These are phyloP conservation scores for Candida insectorum DNA, from an alignment of 805 yeast species.

Conservation along the genomic window DNA sequence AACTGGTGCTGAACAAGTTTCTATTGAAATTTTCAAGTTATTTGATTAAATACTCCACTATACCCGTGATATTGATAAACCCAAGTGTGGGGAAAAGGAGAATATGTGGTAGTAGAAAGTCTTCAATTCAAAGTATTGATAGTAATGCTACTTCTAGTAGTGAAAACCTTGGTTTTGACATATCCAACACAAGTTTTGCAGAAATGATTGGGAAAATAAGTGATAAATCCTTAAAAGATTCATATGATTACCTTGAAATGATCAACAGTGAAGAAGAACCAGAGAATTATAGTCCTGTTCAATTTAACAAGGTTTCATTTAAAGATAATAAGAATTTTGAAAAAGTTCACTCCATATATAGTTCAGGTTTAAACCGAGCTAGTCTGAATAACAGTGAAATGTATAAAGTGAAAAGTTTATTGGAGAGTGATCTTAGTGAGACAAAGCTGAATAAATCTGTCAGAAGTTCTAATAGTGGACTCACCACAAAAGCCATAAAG, in stretches of 20 bases:
- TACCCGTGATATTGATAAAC: slow-evolving; percentile 31
- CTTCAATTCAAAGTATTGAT: slow-evolving; percentile 1
- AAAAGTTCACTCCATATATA: slow-evolving; percentile 36
- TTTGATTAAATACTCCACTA: slow-evolving; percentile 34
- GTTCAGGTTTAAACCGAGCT: slow-evolving; percentile 14
- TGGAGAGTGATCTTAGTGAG: slow-evolving; percentile 14
- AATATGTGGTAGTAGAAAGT: neutral
- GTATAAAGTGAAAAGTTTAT: slow-evolving; percentile 40
- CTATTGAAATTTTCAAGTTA: slow-evolving; percentile 36
- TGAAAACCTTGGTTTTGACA: neutral
- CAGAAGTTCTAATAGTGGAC: slow-evolving; percentile 3
- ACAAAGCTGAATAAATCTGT: slow-evolving; percentile 2
- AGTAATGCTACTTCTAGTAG: neutral
- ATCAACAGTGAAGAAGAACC: neutral
- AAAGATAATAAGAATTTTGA: slow-evolving; percentile 15
- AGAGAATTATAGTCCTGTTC: neutral
- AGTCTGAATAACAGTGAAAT: slow-evolving; percentile 14
- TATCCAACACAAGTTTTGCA: slow-evolving; percentile 12
- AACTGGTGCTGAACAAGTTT: slow-evolving; percentile 22
- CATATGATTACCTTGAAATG: slow-evolving; percentile 18
- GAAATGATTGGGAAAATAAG: slow-evolving; percentile 12
- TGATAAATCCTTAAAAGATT: slow-evolving; percentile 26
- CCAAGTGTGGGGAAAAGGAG: neutral
- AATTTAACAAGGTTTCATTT: slow-evolving; percentile 6
- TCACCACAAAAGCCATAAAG: slow-evolving; percentile 12